Evolutionary conservation across 768 basidiomycete species (phyloP).

Genomic region (Tephrocybe rancida): DNA sequence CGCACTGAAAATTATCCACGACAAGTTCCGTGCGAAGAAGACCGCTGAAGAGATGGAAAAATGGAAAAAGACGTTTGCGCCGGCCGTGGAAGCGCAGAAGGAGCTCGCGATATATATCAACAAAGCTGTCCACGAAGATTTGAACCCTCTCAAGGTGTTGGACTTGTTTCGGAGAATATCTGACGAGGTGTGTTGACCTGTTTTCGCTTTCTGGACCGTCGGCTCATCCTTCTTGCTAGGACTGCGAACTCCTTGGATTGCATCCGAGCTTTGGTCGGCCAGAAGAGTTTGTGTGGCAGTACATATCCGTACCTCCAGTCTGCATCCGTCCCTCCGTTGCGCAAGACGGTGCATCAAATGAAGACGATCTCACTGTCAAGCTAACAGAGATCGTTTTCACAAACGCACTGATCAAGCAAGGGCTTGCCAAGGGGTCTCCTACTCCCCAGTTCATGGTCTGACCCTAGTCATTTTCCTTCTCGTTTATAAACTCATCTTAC

Average conservation of each 20-base stretch:
- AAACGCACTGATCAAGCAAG: slow-evolving; percentile 90
- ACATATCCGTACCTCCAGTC: slow-evolving; percentile 96
- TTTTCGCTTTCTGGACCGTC: background rate
- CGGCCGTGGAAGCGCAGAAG: slow-evolving; percentile 85
- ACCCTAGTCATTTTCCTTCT: background rate
- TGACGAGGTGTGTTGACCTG: slow-evolving; percentile 64
- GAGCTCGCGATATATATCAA: slow-evolving; percentile 83
- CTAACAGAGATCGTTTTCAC: slow-evolving; percentile 95
- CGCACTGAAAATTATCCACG: slow-evolving; percentile 94
- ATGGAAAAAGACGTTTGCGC: slow-evolving; percentile 80
- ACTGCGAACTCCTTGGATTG: slow-evolving; percentile 92
- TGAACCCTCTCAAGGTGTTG: slow-evolving; percentile 92
- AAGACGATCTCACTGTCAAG: slow-evolving; percentile 97
- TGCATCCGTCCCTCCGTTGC: slow-evolving; percentile 97
- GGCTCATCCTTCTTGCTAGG: slow-evolving; percentile 49
- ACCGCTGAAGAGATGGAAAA: slow-evolving; percentile 86
- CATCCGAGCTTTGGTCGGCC: slow-evolving; percentile 89
- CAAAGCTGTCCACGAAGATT: slow-evolving; percentile 88
- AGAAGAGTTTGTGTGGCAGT: slow-evolving; percentile 99
- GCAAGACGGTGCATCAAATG: slow-evolving; percentile 97
- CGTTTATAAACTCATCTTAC: slow-evolving; percentile 1
- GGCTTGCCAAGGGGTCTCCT: slow-evolving; percentile 83
- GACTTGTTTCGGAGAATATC: slow-evolving; percentile 92
- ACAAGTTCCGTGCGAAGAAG: slow-evolving; percentile 96
- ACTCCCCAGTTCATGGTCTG: slow-evolving; percentile 87